These are phyloP conservation scores for Pilasporangium apinafurcum DNA, from an alignment of 352 stramenopile species.

Conservation along the genomic window DNA sequence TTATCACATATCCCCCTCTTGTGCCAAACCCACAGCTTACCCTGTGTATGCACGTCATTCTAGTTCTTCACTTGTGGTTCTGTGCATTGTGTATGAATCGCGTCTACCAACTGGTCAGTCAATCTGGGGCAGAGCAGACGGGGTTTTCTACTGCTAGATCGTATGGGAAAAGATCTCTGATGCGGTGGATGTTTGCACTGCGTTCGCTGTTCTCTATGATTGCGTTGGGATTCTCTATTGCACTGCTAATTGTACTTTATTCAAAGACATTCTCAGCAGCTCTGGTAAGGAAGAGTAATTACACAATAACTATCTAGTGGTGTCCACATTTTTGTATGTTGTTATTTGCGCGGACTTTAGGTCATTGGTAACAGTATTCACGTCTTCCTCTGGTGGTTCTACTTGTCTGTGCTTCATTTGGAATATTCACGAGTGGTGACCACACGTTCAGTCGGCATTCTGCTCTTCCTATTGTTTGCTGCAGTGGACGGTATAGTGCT, in stretches of 20 bases:
- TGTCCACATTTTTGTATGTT: neutral
- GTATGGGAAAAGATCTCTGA: too few species aligned
- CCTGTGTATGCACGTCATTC: neutral
- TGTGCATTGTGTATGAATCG: conserved; percentile 28
- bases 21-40: too few species aligned
- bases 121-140: neutral
- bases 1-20: neutral
- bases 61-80: conserved; percentile 30
- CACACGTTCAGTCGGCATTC: neutral
- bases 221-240: conserved; percentile 15
- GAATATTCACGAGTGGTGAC: conserved; percentile 1
- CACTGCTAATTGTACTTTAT: conserved; percentile 13
- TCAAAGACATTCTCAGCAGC: conserved; percentile 20
- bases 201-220: conserved; percentile 20
- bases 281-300: too few species aligned
- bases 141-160: neutral
- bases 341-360: neutral
- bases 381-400: conserved; percentile 9
- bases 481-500: conserved; percentile 10
- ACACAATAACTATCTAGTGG: too few species aligned
- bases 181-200: conserved; percentile 14
- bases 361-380: conserved; percentile 8
- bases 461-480: conserved; percentile 9
- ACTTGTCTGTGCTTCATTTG: conserved; percentile 6
- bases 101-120: conserved; percentile 18